These are phyloP conservation scores for Aschersonia sp. DNA, from an alignment of 2,329 filamentous ascomycete species.

Conservation along the genomic window DNA sequence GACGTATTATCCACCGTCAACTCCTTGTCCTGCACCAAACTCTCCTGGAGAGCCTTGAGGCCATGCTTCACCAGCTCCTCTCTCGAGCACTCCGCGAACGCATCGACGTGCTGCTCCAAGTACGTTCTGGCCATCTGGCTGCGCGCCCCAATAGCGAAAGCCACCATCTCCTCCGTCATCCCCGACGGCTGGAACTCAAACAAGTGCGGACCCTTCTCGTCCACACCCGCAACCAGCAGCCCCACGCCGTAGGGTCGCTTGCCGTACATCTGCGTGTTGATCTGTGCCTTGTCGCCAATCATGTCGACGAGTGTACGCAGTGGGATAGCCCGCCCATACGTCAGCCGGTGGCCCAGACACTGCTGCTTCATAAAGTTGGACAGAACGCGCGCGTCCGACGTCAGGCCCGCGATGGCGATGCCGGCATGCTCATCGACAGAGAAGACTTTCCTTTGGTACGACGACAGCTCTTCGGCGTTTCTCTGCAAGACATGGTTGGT, in stretches of 20 bases:
- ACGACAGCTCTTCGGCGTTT: conserved; percentile 97
- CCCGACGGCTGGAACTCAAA: conserved; percentile 97
- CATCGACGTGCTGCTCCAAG: conserved; percentile 79
- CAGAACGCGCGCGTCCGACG: conserved; percentile 93
- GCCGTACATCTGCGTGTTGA: conserved; percentile 95
- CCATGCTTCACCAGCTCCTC: conserved; percentile 89
- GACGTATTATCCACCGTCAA: conserved; percentile 95
- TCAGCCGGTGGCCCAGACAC: conserved; percentile 87
- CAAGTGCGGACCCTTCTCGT: conserved; percentile 85
- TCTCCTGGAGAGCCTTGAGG: conserved; percentile 84
- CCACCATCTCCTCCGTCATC: conserved; percentile 93
- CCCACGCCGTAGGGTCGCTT: conserved; percentile 94
- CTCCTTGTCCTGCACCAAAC: conserved; percentile 91
- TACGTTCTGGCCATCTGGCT: conserved; percentile 98
- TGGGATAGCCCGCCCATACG: conserved; percentile 87
- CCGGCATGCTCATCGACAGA: conserved; percentile 90
- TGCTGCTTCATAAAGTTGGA: conserved; percentile 99
- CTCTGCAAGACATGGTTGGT: conserved; percentile 38
- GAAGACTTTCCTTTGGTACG: conserved; percentile 99
- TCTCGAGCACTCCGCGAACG: conserved; percentile 60
- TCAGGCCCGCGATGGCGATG: conserved; percentile 89
- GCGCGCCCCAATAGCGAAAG: conserved; percentile 88
- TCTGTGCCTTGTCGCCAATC: conserved; percentile 93
- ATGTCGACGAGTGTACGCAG: conserved; percentile 78
- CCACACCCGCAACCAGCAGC: conserved; percentile 81